A percentile compares a stretch with the other conserved stretches of the same genome.
phyloP scores from a whole-genome alignment of 257 asterid species.

The Osmanthus fragrans region DNA sequence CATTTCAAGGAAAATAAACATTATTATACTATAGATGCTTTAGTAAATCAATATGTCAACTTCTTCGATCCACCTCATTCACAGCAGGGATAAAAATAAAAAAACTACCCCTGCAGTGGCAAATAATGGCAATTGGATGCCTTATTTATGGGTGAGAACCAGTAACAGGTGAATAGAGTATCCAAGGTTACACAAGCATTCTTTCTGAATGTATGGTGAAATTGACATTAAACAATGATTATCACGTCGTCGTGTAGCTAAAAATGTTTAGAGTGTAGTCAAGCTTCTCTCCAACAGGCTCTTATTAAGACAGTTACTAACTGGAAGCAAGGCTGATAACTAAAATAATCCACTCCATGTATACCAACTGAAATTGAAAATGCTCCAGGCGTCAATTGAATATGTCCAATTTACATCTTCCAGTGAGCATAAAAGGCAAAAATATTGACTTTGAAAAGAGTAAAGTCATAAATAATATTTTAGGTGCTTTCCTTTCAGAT shows the following conservation, averaged over 20 bases:
- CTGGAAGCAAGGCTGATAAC: neutral
- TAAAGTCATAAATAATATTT: neutral
- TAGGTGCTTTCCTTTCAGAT: neutral
- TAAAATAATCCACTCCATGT: neutral
- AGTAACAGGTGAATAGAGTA: neutral
- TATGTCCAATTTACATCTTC: neutral
- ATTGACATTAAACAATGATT: neutral
- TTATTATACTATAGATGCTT: neutral
- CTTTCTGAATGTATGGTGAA: neutral
- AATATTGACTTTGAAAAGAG: neutral
- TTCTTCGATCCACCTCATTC: neutral
- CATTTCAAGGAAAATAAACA: neutral
- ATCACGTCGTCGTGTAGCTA: neutral
- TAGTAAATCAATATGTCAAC: neutral
- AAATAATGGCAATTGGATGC: neutral
- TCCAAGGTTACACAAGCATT: conserved; percentile 2
- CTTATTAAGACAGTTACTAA: neutral
- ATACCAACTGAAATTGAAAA: neutral
- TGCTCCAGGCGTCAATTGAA: neutral
- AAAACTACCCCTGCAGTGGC: neutral
- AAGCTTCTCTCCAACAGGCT: neutral
- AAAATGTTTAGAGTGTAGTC: neutral
- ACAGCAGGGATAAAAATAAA: neutral
- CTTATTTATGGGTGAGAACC: neutral
- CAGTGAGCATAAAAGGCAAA: neutral